These are phyloP conservation scores for Vaccinium darrowii DNA, from an alignment of 148 eudicot species.

Conservation along the genomic window DNA sequence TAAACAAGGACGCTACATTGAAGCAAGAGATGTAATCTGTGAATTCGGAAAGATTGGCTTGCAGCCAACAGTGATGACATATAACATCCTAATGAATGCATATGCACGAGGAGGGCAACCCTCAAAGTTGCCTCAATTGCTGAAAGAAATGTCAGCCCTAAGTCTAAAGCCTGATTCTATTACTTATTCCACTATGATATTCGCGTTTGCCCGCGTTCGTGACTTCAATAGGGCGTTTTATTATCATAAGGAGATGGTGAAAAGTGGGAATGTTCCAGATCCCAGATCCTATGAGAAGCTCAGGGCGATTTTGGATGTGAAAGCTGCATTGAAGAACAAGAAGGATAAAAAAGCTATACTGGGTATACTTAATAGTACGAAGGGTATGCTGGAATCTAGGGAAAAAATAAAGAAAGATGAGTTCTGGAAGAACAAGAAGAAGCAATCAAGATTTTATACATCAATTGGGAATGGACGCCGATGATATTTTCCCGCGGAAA, in stretches of 20 bases:
- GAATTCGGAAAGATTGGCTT: slow-evolving; percentile 81
- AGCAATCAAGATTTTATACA: slow-evolving; percentile 26
- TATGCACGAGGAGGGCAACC: slow-evolving; percentile 90
- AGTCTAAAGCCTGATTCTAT: slow-evolving; percentile 79
- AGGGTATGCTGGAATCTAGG: slow-evolving; percentile 58
- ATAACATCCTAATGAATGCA: slow-evolving; percentile 93
- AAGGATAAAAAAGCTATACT: slow-evolving; percentile 74
- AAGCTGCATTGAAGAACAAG: slow-evolving; percentile 76
- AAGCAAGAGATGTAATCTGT: slow-evolving; percentile 79
- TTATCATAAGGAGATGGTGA: slow-evolving; percentile 87
- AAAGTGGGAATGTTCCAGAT: slow-evolving; percentile 84
- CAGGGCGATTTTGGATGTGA: slow-evolving; percentile 71
- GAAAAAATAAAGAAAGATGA: slow-evolving; percentile 83
- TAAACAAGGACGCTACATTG: slow-evolving; percentile 79
- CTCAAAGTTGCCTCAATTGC: slow-evolving; percentile 71
- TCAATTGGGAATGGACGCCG: slow-evolving; percentile 27
- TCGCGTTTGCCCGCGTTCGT: slow-evolving; percentile 79
- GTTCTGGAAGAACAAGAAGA: slow-evolving; percentile 84
- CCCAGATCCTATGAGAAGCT: slow-evolving; percentile 68
- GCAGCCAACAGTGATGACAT: slow-evolving; percentile 83
- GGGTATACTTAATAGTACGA: slow-evolving; percentile 72
- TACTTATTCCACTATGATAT: slow-evolving; percentile 87
- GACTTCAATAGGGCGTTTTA: slow-evolving; percentile 87
- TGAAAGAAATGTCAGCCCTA: slow-evolving; percentile 76
- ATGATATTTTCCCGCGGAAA: slow-evolving; percentile 9